Base-by-base conservation (phyloP, 2,329 filamentous ascomycete species). In the Fusarium neocosmosporiellum region DNA sequence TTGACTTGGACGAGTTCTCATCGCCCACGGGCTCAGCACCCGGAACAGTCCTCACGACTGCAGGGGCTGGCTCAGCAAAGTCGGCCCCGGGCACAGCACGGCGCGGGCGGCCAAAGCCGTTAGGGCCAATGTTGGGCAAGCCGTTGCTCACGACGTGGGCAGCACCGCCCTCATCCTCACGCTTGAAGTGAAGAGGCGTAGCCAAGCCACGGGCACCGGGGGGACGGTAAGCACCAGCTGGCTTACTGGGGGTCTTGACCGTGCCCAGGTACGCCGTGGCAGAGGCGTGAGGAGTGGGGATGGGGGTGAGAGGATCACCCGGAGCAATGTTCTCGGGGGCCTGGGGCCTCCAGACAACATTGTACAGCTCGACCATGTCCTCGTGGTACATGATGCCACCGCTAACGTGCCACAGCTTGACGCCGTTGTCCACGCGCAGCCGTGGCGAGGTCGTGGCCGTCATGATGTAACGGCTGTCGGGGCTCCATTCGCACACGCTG, bases 391-490 rank as follows among this genome's bases (percentile, higher is more conserved):
- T 95, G 77, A 99, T 86, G 37, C 88, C 88, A 53, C 96, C 96
- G 71, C 91, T 90, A 36, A 97, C 92, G 82, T 99, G 96, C 94
- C 95, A 99, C 77, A 99, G 89, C 81, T 95, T 95, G 76, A 99
- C 89, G 68, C 96, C 96, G 78, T 99, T 99, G 85, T 99, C 96
- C 48, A 99, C 96, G 75, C 96, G 93, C 66, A 99, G 90, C 72
- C 96, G 92, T 7, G 96, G 96, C 75, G 95, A 98, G 16, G 96
- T 98, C 22, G 96, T 99, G n/a, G 96, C 96, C 46, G 96, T 98
- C 86, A 99, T 89, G 80, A 99, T 95, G 82, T 95, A 96, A 79
- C 93, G 94, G 78, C 96, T 97, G 82, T 99, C 96, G 7, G 96
- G 95, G 78, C 95, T 97, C 96, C 96, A 99, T 80, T 96, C 92